Percentiles rank a stretch among this genome's conserved stretches.
These are phyloP conservation scores for Ogataea naganishii DNA, from an alignment of 805 yeast genomes.

Conservation along the genomic window DNA sequence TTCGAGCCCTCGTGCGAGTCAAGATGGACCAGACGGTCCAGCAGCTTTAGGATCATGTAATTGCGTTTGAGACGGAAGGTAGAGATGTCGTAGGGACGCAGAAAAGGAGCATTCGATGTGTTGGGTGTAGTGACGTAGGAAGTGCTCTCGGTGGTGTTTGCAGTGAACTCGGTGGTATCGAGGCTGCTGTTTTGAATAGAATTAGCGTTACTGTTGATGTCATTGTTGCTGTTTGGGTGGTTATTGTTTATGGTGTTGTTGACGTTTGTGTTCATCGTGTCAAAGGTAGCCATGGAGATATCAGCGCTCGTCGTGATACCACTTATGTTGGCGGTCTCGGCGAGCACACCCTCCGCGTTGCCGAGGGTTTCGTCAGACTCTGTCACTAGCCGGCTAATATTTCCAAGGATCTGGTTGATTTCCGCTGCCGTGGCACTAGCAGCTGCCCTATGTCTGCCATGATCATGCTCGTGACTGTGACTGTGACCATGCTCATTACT, in stretches of 20 bases:
- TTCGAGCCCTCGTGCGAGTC: too few species aligned
- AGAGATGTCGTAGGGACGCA: too few species aligned
- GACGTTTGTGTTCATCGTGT: background rate
- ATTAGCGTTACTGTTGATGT: constrained; percentile 1
- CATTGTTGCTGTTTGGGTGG: constrained; percentile 2
- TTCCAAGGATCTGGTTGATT: constrained; percentile 16
- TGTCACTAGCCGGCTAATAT: constrained; percentile 17
- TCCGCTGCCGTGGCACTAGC: constrained; percentile 5
- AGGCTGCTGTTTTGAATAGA: too few species aligned
- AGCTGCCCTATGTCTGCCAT: too few species aligned
- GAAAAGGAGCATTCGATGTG: too few species aligned
- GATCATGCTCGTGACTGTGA: constrained; percentile 1
- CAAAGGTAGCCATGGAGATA: background rate
- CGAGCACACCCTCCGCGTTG: constrained; percentile 12
- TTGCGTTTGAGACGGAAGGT: too few species aligned
- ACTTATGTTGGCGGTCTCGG: constrained; percentile 1
- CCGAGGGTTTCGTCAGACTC: constrained; percentile 18
- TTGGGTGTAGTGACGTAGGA: too few species aligned
- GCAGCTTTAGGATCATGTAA: too few species aligned
- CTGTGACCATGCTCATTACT: constrained; percentile 1
- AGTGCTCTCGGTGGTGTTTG: too few species aligned
- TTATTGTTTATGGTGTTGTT: constrained; percentile 2
- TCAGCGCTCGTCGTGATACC: background rate
- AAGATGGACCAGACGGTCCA: too few species aligned
- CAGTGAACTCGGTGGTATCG: too few species aligned